Conservation (phyloP, 2,329 filamentous ascomycete species). For the Neofusicoccum kwambonambiense region DNA sequence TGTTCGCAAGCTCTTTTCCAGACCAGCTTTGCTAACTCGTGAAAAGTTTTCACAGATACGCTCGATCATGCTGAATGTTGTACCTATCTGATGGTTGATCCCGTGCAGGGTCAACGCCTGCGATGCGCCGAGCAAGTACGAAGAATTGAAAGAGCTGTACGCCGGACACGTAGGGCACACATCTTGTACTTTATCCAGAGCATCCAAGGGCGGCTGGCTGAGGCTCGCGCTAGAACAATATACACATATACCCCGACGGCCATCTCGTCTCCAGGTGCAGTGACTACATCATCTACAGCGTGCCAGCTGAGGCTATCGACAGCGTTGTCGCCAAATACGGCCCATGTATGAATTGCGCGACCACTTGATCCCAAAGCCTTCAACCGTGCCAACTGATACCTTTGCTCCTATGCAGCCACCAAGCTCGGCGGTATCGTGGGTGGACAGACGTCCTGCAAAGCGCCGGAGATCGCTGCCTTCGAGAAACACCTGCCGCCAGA, state of each 20-base stretch:
- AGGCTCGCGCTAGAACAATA: conserved; percentile 62
- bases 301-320: conserved; percentile 89
- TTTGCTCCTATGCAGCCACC: conserved; percentile 62
- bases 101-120: conserved; percentile 82
- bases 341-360: conserved; percentile 67
- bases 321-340: conserved; percentile 84
- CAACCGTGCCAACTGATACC: conserved; percentile 9
- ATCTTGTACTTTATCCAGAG: conserved; percentile 22
- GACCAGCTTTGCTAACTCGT: conserved; percentile 18
- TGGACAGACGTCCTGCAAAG: conserved; percentile 97
- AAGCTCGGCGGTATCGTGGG: conserved; percentile 94
- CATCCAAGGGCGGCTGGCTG: conserved; percentile 39
- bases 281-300: conserved; percentile 98
- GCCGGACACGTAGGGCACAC: conserved; percentile 72
- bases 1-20: not conserved
- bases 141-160: conserved; percentile 78
- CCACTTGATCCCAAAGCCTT: conserved; percentile 8
- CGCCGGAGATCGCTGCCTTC: conserved; percentile 91
- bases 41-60: conserved; percentile 24
- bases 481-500: conserved; percentile 83
- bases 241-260: conserved; percentile 90
- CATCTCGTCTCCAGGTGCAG: conserved; percentile 93
- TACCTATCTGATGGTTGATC: conserved; percentile 25
- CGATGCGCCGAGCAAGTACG: conserved; percentile 86
- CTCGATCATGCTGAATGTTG: not conserved